Percentiles rank a stretch among this genome's conserved stretches.
These are phyloP conservation scores for Clonostachys sp. DNA, from an alignment of 2,329 filamentous ascomycete species.

Conservation along the genomic window DNA sequence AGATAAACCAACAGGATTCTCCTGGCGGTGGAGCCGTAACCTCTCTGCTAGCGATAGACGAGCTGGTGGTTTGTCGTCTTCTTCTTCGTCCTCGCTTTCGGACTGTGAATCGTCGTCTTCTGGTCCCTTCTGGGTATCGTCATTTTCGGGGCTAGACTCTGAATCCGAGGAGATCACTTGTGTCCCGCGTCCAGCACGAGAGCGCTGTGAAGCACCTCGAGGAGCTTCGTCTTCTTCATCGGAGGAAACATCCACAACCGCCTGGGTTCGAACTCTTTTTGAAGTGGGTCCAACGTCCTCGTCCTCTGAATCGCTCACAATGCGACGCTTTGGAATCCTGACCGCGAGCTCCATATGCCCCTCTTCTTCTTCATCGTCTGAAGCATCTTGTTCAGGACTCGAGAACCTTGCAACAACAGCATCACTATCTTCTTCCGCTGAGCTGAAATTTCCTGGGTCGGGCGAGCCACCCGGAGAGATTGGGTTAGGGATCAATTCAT, in stretches of 20 bases:
- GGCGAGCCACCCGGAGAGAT: slow-evolving; percentile 1
- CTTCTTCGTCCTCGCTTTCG: not conserved
- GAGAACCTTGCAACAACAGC: not conserved
- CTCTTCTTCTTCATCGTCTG: not conserved
- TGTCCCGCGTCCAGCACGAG: not conserved
- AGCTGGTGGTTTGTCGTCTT: not conserved
- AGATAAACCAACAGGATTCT: too few species aligned
- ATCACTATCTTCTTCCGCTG: not conserved
- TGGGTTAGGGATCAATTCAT: slow-evolving; percentile 4
- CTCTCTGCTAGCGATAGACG: not conserved
- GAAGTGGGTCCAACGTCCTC: not conserved
- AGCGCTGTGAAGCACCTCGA: not conserved
- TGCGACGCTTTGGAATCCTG: slow-evolving; percentile 1
- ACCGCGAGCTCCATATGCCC: too few species aligned
- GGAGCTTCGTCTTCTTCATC: slow-evolving; percentile 1
- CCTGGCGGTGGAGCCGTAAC: not conserved
- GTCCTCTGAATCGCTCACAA: slow-evolving; percentile 5
- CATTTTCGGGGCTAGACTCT: not conserved
- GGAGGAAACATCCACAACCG: not conserved
- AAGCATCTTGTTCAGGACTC: slow-evolving; percentile 2
- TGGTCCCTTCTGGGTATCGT: not conserved
- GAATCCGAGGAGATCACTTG: not conserved
- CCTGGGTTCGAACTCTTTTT: not conserved
- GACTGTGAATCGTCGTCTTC: not conserved
- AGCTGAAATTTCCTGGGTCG: not conserved